phyloP scores from a whole-genome alignment of 768 basidiomycete genomes.

The Boletus patriciae region DNA sequence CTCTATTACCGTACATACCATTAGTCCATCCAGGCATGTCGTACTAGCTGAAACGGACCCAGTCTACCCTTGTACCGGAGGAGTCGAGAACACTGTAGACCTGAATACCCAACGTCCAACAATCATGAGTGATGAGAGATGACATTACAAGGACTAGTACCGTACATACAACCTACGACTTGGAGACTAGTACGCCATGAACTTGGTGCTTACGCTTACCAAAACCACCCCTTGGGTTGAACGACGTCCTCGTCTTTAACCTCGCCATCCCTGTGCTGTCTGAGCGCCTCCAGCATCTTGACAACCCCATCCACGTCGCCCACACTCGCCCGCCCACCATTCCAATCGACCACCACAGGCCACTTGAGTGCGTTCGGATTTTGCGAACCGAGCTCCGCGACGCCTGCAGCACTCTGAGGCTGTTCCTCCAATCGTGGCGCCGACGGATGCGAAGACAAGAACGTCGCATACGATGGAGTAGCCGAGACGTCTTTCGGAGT shows the following conservation, averaged over 20 bases:
- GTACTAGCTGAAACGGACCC: not conserved
- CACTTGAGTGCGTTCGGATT: slow-evolving; percentile 67
- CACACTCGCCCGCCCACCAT: slow-evolving; percentile 58
- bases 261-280: slow-evolving; percentile 70
- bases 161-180: not conserved
- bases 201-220: slow-evolving; percentile 22
- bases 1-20: not conserved
- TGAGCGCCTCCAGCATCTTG: slow-evolving; percentile 59
- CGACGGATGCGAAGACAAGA: slow-evolving; percentile 66
- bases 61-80: not conserved
- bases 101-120: too few relatives aligned
- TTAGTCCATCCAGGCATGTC: not conserved
- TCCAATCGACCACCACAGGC: slow-evolving; percentile 83
- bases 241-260: slow-evolving; percentile 41
- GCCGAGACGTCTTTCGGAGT: slow-evolving; percentile 32
- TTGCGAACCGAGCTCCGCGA: slow-evolving; percentile 51
- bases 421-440: slow-evolving; percentile 36
- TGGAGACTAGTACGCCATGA: not conserved
- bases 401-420: slow-evolving; percentile 43
- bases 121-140: not conserved
- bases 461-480: slow-evolving; percentile 32
- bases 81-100: not conserved
- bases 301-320: slow-evolving; percentile 73
- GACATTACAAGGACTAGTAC: not conserved
- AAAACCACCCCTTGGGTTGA: slow-evolving; percentile 58